Percentiles rank a stretch among this genome's conserved stretches.
These are phyloP conservation scores for Fraxinus sp. DNA, from an alignment of 305 asterid genomes.

Conservation along the genomic window DNA sequence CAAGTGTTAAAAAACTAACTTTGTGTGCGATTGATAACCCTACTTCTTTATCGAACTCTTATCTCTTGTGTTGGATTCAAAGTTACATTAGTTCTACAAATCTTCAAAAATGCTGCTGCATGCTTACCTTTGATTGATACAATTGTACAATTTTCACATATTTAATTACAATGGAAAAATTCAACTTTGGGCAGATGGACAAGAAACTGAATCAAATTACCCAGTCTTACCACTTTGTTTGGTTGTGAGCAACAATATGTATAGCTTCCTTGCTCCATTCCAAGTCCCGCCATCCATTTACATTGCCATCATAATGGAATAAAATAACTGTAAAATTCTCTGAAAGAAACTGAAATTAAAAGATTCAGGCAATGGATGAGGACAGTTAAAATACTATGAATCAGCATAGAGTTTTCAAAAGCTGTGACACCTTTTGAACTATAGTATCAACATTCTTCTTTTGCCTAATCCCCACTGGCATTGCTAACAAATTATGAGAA, in stretches of 20 bases:
- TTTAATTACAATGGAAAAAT: neutral
- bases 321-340: conserved; percentile 81
- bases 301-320: conserved; percentile 91
- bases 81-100: neutral
- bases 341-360: conserved; percentile 78
- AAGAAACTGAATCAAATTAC: conserved; percentile 8
- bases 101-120: neutral
- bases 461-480: conserved; percentile 95
- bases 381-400: conserved; percentile 16
- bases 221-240: conserved; percentile 81
- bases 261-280: conserved; percentile 84
- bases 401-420: conserved; percentile 8
- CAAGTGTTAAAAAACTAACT: neutral
- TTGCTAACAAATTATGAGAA: conserved; percentile 68
- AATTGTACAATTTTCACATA: neutral
- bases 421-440: conserved; percentile 59
- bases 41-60: neutral
- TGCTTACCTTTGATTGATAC: conserved; percentile 1
- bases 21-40: neutral
- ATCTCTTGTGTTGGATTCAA: neutral
- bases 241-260: conserved; percentile 89
- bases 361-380: conserved; percentile 27
- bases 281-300: conserved; percentile 85
- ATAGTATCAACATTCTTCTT: conserved; percentile 70
- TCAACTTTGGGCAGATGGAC: conserved; percentile 2